Base-by-base conservation (phyloP, 768 basidiomycete species). In the Sistotremastrum niveocremeum region DNA sequence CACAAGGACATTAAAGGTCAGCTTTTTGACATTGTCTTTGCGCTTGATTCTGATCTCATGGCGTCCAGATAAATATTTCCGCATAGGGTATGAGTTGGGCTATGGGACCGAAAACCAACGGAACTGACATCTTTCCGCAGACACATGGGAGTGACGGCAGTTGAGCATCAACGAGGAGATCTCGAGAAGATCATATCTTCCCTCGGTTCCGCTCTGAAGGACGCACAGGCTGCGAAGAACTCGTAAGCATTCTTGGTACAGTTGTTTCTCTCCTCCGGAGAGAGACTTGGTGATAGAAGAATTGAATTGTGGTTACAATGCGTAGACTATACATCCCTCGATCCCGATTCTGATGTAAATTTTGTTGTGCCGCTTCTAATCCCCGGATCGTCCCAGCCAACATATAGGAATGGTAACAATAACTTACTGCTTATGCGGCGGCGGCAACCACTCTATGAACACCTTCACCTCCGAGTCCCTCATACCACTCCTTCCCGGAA, bases 91-190 rank as follows among this genome's bases (percentile, higher is more conserved):
- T 36, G 72, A 67, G 11, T 44, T 20, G 38, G 12, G 45, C 29
- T 42, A 41, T 47, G 7, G 20, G 39, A 42, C 12, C 47, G 44
- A 34, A 46, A 29, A 41, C 38, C 36, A 35, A 35, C 35, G 33
- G 46, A 33, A 28, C 45, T 41, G 7, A 43, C 28, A 30, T 20
- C n/a, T 32, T 49, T 36, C 45, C 46, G 12, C 53, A 82, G 83
- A 33, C 93, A 95, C 61, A 94, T 97, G 90, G 93, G 93, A 43
- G 60, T 81, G 46, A 79, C 82, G n/a, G 91, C 75, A 20, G 79
- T 84, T 5, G 76, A 90, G 48, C 44, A 65, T 28, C 54, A 71
- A 47, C 71, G 90, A 45, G 81, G 76, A 1, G 91, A 97, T 58
- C 59, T 94, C 8, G 79, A 87, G 53, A 78, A 64, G 57, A 65